phyloP scores from a whole-genome alignment of 1,139 yeast species.

The Taphrina confusa region DNA sequence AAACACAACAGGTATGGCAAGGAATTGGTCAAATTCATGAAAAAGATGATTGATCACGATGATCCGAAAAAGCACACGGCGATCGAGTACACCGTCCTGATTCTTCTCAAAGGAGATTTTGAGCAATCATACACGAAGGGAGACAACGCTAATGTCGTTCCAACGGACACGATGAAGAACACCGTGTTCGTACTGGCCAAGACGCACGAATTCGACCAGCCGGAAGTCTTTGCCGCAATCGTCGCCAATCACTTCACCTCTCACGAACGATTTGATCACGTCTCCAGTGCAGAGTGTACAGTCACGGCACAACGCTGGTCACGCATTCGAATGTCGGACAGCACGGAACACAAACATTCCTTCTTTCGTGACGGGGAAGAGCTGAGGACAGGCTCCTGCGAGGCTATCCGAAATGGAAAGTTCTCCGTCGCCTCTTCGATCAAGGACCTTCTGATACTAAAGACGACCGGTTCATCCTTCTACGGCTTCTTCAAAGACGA shows the following conservation, averaged over 20 bases:
- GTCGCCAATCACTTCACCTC: conserved; percentile 75
- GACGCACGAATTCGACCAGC: conserved; percentile 72
- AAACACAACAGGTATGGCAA: conserved; percentile 56
- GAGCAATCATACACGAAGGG: conserved; percentile 81
- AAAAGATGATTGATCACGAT: conserved; percentile 72
- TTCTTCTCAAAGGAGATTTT: conserved; percentile 72
- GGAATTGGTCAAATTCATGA: conserved; percentile 85
- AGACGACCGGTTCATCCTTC: conserved; percentile 93
- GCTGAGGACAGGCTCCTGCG: conserved; percentile 62
- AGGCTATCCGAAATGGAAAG: conserved; percentile 53
- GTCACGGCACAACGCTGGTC: conserved; percentile 78
- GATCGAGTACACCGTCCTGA: conserved; percentile 77
- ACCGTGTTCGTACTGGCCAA: conserved; percentile 69
- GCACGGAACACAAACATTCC: conserved; percentile 77
- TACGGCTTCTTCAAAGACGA: conserved; percentile 84
- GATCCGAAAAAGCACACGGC: conserved; percentile 75
- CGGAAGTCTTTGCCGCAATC: conserved; percentile 84
- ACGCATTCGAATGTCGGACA: conserved; percentile 65
- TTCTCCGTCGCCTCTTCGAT: conserved; percentile 67
- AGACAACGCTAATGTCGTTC: conserved; percentile 83
- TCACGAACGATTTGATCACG: conserved; percentile 64
- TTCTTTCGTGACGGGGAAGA: conserved; percentile 84
- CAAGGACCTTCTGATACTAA: conserved; percentile 81
- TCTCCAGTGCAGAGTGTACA: conserved; percentile 65
- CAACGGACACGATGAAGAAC: conserved; percentile 92